These are phyloP conservation scores for Eucalyptus erythrocorys DNA, from an alignment of 345 rosid species.

Conservation along the genomic window DNA sequence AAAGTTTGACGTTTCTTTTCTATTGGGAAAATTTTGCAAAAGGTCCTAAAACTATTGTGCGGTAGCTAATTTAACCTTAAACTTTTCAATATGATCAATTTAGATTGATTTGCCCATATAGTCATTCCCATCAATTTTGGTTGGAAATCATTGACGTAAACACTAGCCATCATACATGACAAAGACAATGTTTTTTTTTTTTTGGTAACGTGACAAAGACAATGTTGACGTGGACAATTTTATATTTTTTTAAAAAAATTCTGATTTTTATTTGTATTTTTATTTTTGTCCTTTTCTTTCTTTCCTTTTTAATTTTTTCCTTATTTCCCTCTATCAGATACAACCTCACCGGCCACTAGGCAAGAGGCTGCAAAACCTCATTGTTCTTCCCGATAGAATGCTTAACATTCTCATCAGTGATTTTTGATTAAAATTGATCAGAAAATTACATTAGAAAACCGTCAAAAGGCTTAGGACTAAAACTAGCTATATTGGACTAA, in stretches of 20 bases:
- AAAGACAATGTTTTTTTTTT: no score
- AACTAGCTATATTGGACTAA: neutral
- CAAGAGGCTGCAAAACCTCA: neutral
- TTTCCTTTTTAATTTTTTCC: neutral
- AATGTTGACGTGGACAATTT: no score
- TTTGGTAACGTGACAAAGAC: accelerated
- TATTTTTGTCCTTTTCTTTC: no score
- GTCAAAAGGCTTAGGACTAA: neutral
- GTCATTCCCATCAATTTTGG: no score
- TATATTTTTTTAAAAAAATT: no score
- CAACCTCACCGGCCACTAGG: neutral
- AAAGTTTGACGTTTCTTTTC: neutral
- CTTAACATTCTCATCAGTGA: neutral
- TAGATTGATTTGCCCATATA: no score
- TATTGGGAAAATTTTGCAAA: neutral
- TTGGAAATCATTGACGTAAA: no score
- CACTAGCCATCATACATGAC: no score
- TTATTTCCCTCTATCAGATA: neutral
- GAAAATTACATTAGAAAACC: neutral
- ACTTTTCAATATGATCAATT: neutral
- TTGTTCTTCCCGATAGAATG: neutral
- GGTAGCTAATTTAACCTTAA: neutral
- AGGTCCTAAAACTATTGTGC: neutral
- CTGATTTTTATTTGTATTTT: no score
- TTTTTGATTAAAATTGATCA: neutral